Evolutionary conservation across 2,329 filamentous ascomycete species (phyloP), one percentile per base, ranked within the genome.

Genomic region (Pestalotiopsis sp.): DNA sequence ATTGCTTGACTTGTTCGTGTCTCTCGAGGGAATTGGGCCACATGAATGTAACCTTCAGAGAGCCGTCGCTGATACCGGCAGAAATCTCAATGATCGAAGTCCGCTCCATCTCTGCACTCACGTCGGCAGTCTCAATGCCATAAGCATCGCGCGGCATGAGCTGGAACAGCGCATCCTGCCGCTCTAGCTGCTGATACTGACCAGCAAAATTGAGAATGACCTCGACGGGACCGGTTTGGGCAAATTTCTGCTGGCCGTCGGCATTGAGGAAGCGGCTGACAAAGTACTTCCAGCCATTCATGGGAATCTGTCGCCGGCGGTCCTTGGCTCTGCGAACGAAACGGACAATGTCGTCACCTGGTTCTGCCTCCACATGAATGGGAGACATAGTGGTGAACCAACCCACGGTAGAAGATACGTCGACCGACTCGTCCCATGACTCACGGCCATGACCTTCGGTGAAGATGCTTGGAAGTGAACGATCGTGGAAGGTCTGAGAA

Each of bases 81-180:
- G 73, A 77, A 25, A 73, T 74, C 9, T 73, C 75, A 59, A 75
- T 69, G 7, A 76, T 69, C 1, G 73, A 71, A 25, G 74, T 70
- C 6, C 75, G 73, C 20, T 71, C 68, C 7, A 75, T 69, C 25
- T 76, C 73, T 66, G 66, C n/a, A 23, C 57, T 5, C 66, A 68
- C 31, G 61, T 64, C 12, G 62, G 69, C 71, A 36, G 59, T 61
- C 17, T 68, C 45, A 2, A 20, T 7, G 0, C 82, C 84, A 65
- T 81, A 79, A 14, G 83, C 82, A 3, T 86, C 80, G 66, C 85
- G 82, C 1, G 85, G 85, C 0, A 84, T 84, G 49, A 87, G 84
- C 70, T 88, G 86, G 68, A 88, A 84, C 0, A 87, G 77, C 4
- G 81, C 83, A 11, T 79, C 80, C 2, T 78, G 73, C 0, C 77